These are phyloP conservation scores for Zymoseptoria ardabiliae DNA, from an alignment of 2,329 filamentous ascomycete genomes.

Conservation along the genomic window DNA sequence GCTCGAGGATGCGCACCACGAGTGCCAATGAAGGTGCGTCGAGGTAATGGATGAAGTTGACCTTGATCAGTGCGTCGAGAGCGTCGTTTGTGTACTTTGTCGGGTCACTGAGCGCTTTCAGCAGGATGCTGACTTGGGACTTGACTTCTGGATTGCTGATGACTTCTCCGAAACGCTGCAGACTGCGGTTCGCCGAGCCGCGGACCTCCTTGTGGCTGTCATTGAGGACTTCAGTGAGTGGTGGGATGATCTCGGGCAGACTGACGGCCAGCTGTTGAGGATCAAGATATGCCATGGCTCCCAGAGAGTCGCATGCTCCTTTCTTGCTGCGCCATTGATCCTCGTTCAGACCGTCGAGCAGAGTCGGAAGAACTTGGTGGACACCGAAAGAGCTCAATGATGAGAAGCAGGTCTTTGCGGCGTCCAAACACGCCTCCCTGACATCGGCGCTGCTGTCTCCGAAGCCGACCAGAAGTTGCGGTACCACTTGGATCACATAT, in stretches of 20 bases:
- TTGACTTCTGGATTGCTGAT: constrained; percentile 98
- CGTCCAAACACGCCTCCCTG: constrained; percentile 83
- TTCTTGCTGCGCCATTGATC: constrained; percentile 98
- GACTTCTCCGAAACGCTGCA: constrained; percentile 97
- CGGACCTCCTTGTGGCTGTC: constrained; percentile 98
- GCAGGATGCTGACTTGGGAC: constrained; percentile 77
- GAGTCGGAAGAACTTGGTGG: constrained; percentile 83
- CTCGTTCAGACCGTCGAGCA: constrained; percentile 87
- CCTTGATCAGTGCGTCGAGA: constrained; percentile 87
- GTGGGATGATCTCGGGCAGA: constrained; percentile 92
- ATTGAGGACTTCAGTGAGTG: constrained; percentile 85
- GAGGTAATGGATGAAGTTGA: constrained; percentile 98
- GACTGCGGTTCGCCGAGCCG: constrained; percentile 81
- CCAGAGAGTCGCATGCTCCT: constrained; percentile 90
- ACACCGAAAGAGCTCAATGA: constrained; percentile 93
- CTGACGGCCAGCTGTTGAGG: constrained; percentile 89
- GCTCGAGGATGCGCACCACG: constrained; percentile 89
- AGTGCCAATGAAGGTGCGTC: constrained; percentile 92
- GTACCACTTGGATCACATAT: constrained; percentile 92
- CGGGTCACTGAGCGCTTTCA: constrained; percentile 94
- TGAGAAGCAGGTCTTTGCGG: constrained; percentile 89
- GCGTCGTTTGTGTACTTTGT: constrained; percentile 96
- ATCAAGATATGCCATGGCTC: constrained; percentile 97
- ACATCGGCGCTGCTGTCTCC: constrained; percentile 84
- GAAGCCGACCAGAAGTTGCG: constrained; percentile 80